Conservation (phyloP, 257 asterid species). For the Orobanche coerulescens region DNA sequence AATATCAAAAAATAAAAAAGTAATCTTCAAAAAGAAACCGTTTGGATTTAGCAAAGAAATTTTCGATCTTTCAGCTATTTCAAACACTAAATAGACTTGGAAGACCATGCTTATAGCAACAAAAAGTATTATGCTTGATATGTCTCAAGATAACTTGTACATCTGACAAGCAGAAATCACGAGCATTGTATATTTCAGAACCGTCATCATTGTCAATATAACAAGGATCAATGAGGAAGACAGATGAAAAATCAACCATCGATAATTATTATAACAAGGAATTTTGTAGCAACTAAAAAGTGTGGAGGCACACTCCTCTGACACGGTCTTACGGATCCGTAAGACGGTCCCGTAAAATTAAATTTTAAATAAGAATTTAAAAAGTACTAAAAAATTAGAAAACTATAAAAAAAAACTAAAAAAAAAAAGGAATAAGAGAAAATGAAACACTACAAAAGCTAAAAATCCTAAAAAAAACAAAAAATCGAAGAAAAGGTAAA, state of each 20-base stretch:
- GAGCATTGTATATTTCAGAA: background rate
- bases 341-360: no score
- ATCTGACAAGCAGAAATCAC: background rate
- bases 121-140: background rate
- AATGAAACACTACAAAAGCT: no score
- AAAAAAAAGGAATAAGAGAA: no score
- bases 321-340: no score
- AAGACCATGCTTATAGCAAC: background rate
- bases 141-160: background rate
- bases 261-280: background rate
- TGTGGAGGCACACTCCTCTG: no score
- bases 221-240: background rate
- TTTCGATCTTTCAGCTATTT: background rate
- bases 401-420: no score
- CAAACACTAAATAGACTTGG: background rate
- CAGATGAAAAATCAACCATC: background rate
- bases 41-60: background rate
- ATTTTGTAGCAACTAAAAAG: background rate
- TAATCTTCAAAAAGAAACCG: background rate
- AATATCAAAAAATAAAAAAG: background rate
- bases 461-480: no score
- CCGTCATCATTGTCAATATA: constrained; percentile 3
- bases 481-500: no score
- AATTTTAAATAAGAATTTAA: no score
- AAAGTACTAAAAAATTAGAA: no score